Evolutionary conservation across 1,284 basidiomycete species (phyloP).

Genomic region (Ganoderma lingzhi): DNA sequence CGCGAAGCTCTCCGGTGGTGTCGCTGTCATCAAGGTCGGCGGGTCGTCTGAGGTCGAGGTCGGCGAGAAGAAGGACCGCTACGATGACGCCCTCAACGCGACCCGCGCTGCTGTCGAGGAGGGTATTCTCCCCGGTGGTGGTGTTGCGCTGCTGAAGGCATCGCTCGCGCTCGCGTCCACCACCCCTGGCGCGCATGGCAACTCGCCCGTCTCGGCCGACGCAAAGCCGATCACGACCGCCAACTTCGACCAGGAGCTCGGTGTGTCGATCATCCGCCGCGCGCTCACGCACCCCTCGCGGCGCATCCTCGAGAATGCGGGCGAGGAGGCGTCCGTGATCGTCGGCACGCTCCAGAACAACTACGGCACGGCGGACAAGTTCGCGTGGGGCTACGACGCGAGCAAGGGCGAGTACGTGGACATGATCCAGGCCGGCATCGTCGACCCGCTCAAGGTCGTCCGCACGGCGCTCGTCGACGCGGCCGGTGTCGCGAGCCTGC

Average conservation of each 20-base stretch:
- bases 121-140: constrained; percentile 97
- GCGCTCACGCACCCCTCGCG: constrained; percentile 88
- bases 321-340: constrained; percentile 94
- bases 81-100: constrained; percentile 97
- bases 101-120: constrained; percentile 98
- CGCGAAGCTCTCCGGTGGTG: constrained; percentile 95
- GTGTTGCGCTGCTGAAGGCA: constrained; percentile 92
- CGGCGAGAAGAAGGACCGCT: constrained; percentile 99
- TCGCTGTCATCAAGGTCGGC: constrained; percentile 98
- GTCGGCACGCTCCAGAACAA: constrained; percentile 85
- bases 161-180: constrained; percentile 78
- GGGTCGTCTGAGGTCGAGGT: constrained; percentile 96
- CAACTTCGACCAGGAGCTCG: constrained; percentile 99
- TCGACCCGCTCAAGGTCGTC: constrained; percentile 95
- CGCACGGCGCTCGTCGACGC: constrained; percentile 92
- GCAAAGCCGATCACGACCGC: constrained; percentile 74
- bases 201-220: constrained; percentile 53
- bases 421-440: constrained; percentile 94
- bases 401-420: constrained; percentile 92
- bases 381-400: constrained; percentile 93
- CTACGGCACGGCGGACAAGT: constrained; percentile 74
- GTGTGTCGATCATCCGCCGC: constrained; percentile 92
- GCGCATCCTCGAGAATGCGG: constrained; percentile 94
- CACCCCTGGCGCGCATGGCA: constrained; percentile 49
- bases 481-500: constrained; percentile 85